A percentile compares a stretch with the other conserved stretches of the same genome.
Evolutionary conservation across 2,329 filamentous ascomycete genomes (phyloP).

Genomic region (Beauveria asiatica): DNA sequence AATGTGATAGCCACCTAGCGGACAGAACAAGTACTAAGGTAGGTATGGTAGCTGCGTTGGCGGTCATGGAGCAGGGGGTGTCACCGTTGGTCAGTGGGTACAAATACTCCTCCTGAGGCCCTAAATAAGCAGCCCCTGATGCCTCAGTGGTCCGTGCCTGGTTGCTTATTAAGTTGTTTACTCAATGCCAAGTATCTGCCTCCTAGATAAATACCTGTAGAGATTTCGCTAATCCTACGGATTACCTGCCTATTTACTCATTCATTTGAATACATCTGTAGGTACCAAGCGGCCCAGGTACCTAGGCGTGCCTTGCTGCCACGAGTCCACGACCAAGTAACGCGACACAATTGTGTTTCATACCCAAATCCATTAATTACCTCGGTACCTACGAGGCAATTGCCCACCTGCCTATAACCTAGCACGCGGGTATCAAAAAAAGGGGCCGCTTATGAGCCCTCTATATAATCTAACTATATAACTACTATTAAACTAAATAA

Average conservation of each 20-base stretch:
- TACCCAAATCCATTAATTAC: not conserved
- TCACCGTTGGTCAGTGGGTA: constrained; percentile 10
- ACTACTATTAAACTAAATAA: no score
- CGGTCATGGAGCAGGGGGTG: constrained; percentile 5
- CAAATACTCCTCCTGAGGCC: constrained; percentile 6
- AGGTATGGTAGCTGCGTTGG: not conserved
- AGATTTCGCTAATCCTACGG: no score
- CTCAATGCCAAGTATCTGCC: not conserved
- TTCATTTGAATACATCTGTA: no score
- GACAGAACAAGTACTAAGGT: constrained; percentile 1
- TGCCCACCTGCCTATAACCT: not conserved
- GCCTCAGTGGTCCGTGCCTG: constrained; percentile 10
- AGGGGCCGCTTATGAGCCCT: no score
- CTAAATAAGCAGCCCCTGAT: constrained; percentile 8
- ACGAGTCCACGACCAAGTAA: not conserved
- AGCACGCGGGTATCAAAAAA: no score
- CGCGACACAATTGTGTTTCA: not conserved
- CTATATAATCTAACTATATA: no score
- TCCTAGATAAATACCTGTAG: not conserved
- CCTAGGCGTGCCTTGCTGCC: no score
- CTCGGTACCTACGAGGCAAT: no score
- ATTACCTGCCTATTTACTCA: no score
- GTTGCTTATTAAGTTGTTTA: not conserved
- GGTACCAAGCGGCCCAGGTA: not conserved
- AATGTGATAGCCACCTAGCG: not conserved